A percentile compares a stretch with the other conserved stretches of the same genome.
Evolutionary conservation across 257 asterid species (phyloP).

Genomic region (Solanum virginianum): DNA sequence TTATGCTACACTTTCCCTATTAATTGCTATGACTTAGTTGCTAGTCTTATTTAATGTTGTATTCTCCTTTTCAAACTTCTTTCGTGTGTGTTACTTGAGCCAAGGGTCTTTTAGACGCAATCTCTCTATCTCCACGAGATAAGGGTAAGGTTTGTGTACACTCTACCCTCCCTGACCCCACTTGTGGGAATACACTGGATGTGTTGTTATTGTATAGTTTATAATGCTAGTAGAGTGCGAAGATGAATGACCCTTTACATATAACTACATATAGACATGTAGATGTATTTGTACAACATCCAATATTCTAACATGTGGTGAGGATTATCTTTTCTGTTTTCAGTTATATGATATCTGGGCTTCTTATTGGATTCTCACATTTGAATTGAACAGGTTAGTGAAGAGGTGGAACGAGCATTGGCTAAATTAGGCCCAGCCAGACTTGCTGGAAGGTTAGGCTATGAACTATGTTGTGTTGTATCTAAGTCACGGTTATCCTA

Average conservation of each 20-base stretch:
- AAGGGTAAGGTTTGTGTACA: background rate
- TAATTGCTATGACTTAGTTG: background rate
- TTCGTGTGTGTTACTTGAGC: background rate
- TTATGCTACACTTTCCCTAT: background rate
- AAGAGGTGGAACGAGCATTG: constrained; percentile 96
- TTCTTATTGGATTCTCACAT: background rate
- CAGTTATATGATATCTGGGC: background rate
- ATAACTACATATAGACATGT: background rate
- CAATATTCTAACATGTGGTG: background rate
- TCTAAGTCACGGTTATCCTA: background rate
- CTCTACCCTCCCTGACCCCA: background rate
- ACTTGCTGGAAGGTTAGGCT: constrained; percentile 62
- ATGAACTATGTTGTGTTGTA: background rate
- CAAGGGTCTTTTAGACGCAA: background rate
- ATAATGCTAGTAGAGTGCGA: background rate
- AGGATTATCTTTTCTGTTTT: background rate
- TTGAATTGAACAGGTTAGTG: constrained; percentile 70
- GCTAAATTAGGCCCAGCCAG: constrained; percentile 88
- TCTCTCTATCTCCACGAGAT: background rate
- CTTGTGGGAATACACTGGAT: background rate
- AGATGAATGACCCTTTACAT: background rate
- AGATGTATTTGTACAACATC: background rate
- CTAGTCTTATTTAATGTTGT: background rate
- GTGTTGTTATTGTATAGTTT: background rate
- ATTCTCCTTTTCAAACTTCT: background rate